These are phyloP conservation scores for Corynespora cassiicola DNA, from an alignment of 2,329 filamentous ascomycete species.

Conservation along the genomic window DNA sequence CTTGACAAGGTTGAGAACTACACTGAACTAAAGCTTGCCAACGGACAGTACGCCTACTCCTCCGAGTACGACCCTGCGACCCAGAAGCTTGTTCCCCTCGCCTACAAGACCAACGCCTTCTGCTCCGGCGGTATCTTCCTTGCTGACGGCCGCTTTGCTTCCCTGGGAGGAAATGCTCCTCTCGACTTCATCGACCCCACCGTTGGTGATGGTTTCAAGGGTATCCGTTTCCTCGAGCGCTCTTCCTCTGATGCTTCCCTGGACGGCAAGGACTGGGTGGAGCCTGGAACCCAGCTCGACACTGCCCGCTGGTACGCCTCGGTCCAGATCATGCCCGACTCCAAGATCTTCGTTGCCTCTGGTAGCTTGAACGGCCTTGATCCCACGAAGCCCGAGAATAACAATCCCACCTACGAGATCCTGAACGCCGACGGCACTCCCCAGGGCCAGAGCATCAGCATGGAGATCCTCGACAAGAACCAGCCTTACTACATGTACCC, in stretches of 20 bases:
- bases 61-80: conserved; percentile 63
- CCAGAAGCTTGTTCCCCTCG: conserved; percentile 54
- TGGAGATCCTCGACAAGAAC: conserved; percentile 63
- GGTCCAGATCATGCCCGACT: conserved; percentile 65
- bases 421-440: conserved; percentile 57
- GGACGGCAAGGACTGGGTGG: conserved; percentile 60
- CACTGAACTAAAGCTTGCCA: conserved; percentile 60
- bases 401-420: conserved; percentile 70
- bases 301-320: conserved; percentile 67
- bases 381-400: conserved; percentile 61
- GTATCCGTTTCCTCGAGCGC: conserved; percentile 61
- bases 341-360: conserved; percentile 65
- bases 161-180: conserved; percentile 65
- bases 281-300: conserved; percentile 62
- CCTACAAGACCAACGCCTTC: conserved; percentile 66
- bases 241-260: conserved; percentile 52
- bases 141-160: conserved; percentile 61
- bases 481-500: conserved; percentile 72
- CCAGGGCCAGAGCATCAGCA: conserved; percentile 54
- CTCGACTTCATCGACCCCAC: conserved; percentile 63
- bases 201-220: conserved; percentile 65
- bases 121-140: conserved; percentile 67
- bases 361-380: conserved; percentile 66
- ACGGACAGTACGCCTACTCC: conserved; percentile 66
- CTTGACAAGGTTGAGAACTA: conserved; percentile 70